Conservation (phyloP, 73 alveolate genomes). For the Paramecium tetraurelia region DNA sequence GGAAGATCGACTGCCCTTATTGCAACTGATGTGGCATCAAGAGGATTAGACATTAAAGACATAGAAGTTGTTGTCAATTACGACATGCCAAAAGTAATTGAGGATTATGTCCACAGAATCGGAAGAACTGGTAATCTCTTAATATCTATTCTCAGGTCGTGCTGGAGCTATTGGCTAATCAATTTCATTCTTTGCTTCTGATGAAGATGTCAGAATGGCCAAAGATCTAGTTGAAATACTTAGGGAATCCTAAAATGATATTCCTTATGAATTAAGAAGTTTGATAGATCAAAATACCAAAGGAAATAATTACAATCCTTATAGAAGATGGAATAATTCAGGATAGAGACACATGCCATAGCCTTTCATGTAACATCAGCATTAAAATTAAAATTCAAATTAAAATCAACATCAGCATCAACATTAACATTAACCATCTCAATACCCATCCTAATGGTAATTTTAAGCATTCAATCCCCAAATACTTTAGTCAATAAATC, state of each 20-base stretch:
- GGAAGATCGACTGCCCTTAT: conserved; percentile 73
- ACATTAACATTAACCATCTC: background rate
- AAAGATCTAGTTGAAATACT: conserved; percentile 33
- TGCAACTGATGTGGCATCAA: conserved; percentile 91
- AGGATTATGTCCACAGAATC: conserved; percentile 88
- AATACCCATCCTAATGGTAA: background rate
- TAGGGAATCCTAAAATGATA: conserved; percentile 11
- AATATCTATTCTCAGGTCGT: conserved; percentile 52
- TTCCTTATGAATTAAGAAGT: conserved; percentile 27
- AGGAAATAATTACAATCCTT: background rate
- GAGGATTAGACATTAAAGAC: conserved; percentile 92
- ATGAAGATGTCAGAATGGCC: conserved; percentile 58
- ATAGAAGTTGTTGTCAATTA: conserved; percentile 83
- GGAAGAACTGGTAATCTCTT: conserved; percentile 87
- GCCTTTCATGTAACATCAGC: background rate
- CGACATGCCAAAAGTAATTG: conserved; percentile 83
- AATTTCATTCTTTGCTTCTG: conserved; percentile 72
- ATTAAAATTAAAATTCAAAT: background rate
- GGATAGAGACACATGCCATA: background rate
- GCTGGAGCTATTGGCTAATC: conserved; percentile 85
- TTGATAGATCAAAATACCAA: background rate
- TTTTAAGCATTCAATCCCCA: background rate
- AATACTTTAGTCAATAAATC: background rate
- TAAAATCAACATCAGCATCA: background rate
- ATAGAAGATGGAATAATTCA: conserved; percentile 22